Evolutionary conservation across 108 stramenopile species (phyloP).

Genomic region (Parmales sp.): DNA sequence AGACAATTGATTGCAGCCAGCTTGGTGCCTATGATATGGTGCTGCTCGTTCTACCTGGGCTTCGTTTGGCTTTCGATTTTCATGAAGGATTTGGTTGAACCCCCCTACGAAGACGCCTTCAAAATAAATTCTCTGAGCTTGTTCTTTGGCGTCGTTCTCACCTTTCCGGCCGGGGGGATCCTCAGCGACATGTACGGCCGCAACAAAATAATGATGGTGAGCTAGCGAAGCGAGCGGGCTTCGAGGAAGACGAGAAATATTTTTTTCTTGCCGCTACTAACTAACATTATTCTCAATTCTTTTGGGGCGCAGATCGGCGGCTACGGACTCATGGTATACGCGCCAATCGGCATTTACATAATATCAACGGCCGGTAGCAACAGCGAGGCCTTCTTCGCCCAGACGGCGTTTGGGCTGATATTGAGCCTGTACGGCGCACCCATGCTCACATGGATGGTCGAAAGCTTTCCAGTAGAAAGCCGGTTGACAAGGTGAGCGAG

Average conservation of each 20-base stretch:
- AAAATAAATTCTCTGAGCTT: constrained; percentile 46
- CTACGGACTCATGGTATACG: constrained; percentile 29
- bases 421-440: constrained; percentile 50
- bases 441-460: constrained; percentile 50
- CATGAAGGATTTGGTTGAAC: constrained; percentile 46
- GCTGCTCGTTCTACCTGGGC: constrained; percentile 46
- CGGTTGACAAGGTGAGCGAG: constrained; percentile 45
- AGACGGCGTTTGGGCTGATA: constrained; percentile 38
- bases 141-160: constrained; percentile 37
- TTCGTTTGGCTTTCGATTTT: constrained; percentile 68
- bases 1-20: constrained; percentile 38
- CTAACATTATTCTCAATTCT: too few species aligned
- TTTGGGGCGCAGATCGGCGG: too few species aligned
- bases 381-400: constrained; percentile 40
- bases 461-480: constrained; percentile 44
- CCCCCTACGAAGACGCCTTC: constrained; percentile 44
- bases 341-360: constrained; percentile 34
- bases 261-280: too few species aligned
- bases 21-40: constrained; percentile 50
- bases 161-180: constrained; percentile 43
- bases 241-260: too few species aligned
- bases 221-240: too few species aligned
- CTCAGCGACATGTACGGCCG: constrained; percentile 44
- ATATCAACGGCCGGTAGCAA: constrained; percentile 32
- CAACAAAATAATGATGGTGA: constrained; percentile 39